Evolutionary conservation across 2,329 filamentous ascomycete species (phyloP), one percentile per base, ranked within the genome.

Genomic region (Fusarium pseudonygamai): DNA sequence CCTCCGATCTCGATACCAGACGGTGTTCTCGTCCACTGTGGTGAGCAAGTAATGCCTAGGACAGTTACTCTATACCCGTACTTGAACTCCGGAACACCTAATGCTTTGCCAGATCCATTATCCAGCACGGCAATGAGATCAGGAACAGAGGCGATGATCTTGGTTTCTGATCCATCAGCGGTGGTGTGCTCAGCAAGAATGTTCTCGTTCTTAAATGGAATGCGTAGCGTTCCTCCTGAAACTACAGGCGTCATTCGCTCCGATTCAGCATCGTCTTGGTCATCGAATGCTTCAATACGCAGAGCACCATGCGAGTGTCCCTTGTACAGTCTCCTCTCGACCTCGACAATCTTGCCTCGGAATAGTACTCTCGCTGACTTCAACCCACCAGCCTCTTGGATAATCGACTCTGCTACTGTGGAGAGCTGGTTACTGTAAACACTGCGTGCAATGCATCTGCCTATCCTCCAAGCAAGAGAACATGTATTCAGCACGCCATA

Each of bases 111-210:
- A 1, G 59, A 55, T 7, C 65, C 70, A 1, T 59, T 57, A 13
- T 74, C 69, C 2, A 74, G 36, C 0, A 74, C 9, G 18, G 60
- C 64, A 18, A 74, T 65, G 0, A 74, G 70, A 37, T 74, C 72
- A 8, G 72, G 72, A 0, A 74, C 72, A 15, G 39, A 37, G 0
- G 59, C 59, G 43, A 62, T 45, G 20, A 62, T n/a, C 24, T 28
- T 28, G 11, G 13, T 26, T 14, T 36, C 10, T 24, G 20, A 56
- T 6, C 49, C 49, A 7, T 57, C 40, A 2, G 18, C 49, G 10
- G 32, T 2, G 4, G 24, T 24, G 13, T 62, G 59, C 20, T 47
- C 34, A 32, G 59, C 59, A 18, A 45, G n/a, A 15, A 62, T 39
- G 3, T 62, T 62, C 0, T 62, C 59, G 13, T 62, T 62, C 24